phyloP scores from a whole-genome alignment of 1,139 yeast species.

The Hyphopichia wangnamkhiaoensis region DNA sequence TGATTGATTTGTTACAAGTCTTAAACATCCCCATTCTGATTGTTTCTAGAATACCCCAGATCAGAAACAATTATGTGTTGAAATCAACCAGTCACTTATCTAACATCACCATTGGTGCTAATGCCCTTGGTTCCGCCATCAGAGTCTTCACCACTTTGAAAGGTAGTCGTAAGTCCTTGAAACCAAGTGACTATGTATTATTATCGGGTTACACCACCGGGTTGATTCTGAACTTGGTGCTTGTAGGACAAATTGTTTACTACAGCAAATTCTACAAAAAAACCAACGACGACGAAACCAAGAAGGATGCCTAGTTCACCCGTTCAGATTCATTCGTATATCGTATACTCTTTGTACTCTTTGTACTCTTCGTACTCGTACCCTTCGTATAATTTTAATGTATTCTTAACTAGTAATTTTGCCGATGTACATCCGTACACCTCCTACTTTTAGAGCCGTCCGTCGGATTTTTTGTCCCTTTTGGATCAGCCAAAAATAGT shows the following conservation, averaged over 20 bases:
- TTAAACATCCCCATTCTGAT: constrained; percentile 56
- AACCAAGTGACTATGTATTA: constrained; percentile 27
- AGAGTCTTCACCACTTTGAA: constrained; percentile 57
- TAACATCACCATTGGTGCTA: constrained; percentile 54
- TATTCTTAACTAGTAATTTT: no score
- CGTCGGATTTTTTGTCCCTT: no score
- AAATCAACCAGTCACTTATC: constrained; percentile 58
- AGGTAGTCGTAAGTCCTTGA: constrained; percentile 15
- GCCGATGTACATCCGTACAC: no score
- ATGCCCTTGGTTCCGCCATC: constrained; percentile 54
- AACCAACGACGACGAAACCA: not conserved
- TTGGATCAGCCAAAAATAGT: no score
- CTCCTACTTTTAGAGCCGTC: no score
- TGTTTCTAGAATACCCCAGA: constrained; percentile 58
- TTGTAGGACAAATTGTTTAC: constrained; percentile 35
- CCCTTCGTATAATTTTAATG: no score
- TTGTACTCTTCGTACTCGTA: not conserved
- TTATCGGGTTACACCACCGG: constrained; percentile 39
- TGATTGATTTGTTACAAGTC: constrained; percentile 43
- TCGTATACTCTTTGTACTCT: not conserved
- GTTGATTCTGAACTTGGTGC: constrained; percentile 30
- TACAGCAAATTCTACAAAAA: constrained; percentile 16
- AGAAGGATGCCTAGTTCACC: not conserved
- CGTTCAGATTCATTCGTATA: no score
- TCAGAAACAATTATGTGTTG: constrained; percentile 45